These are phyloP conservation scores for Mallotus japonicus DNA, from an alignment of 441 rosid species.

Conservation along the genomic window DNA sequence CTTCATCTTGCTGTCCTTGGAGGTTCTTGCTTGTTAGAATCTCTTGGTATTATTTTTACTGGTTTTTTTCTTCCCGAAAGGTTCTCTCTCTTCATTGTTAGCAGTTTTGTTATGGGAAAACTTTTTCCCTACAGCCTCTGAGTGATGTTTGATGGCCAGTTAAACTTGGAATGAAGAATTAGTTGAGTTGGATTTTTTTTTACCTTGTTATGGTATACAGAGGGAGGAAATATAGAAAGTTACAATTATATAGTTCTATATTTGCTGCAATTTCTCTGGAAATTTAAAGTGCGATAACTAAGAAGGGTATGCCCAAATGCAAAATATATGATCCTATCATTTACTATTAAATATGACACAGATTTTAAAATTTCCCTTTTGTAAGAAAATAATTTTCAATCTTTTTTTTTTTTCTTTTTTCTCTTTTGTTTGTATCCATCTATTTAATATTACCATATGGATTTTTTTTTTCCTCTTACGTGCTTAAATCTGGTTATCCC, in stretches of 20 bases:
- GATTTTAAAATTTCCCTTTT: background rate
- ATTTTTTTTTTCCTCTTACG: conserved; percentile 10
- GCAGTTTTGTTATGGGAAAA: too few species aligned
- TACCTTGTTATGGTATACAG: background rate
- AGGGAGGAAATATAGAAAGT: conserved; percentile 4
- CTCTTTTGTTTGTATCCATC: background rate
- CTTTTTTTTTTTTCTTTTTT: too few species aligned
- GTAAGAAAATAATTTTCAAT: background rate
- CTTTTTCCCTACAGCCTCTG: too few species aligned
- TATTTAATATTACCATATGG: conserved; percentile 16
- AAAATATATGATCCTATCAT: background rate
- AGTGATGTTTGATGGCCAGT: too few species aligned
- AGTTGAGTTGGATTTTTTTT: too few species aligned
- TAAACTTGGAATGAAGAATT: too few species aligned
- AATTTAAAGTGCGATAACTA: background rate
- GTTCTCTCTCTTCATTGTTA: too few species aligned
- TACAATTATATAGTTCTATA: background rate
- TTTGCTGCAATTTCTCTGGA: background rate
- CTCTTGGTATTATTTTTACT: too few species aligned
- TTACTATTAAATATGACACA: background rate
- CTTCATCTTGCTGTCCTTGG: too few species aligned
- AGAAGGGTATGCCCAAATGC: background rate
- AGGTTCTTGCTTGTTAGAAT: too few species aligned
- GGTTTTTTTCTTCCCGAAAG: too few species aligned
- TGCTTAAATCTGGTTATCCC: conserved; percentile 27